A percentile compares a stretch with the other conserved stretches of the same genome.
These are phyloP conservation scores for Camellia granthamiana DNA, from an alignment of 148 eudicot species.

Conservation along the genomic window DNA sequence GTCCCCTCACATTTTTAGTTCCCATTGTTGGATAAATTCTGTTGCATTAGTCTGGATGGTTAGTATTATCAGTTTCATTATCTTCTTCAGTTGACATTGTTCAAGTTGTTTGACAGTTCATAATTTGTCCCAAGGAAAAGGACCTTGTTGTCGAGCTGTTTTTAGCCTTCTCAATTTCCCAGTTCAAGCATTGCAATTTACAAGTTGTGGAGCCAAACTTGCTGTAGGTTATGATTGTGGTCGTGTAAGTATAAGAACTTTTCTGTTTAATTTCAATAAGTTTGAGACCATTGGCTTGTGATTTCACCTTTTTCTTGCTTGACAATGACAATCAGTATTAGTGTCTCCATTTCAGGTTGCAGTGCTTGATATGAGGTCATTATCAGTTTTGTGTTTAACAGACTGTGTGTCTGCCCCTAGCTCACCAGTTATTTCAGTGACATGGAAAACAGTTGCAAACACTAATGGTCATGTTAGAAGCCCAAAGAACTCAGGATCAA, in stretches of 20 bases:
- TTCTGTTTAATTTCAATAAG: not conserved
- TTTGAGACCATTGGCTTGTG: not conserved
- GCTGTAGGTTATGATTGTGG: constrained; percentile 63
- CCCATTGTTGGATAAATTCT: not conserved
- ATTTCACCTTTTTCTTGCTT: not conserved
- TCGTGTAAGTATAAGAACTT: constrained; percentile 42
- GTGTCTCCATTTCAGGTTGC: constrained; percentile 50
- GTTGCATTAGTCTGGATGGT: not conserved
- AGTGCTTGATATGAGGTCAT: constrained; percentile 56
- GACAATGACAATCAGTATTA: not conserved
- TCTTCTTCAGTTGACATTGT: not conserved
- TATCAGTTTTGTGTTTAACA: constrained; percentile 47
- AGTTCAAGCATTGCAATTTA: constrained; percentile 53
- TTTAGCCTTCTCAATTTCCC: constrained; percentile 46
- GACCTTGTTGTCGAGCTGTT: constrained; percentile 53
- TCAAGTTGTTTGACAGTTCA: constrained; percentile 31
- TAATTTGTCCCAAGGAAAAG: constrained; percentile 42
- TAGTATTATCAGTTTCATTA: not conserved
- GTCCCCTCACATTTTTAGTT: not conserved
- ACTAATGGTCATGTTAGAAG: constrained; percentile 27
- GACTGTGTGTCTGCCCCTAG: constrained; percentile 34
- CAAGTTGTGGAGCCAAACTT: constrained; percentile 59
- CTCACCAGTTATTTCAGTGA: constrained; percentile 42
- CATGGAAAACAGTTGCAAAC: constrained; percentile 26
- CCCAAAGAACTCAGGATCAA: constrained; percentile 33